Conservation (phyloP, 1,284 basidiomycete genomes). For the Cryptococcus sp. region DNA sequence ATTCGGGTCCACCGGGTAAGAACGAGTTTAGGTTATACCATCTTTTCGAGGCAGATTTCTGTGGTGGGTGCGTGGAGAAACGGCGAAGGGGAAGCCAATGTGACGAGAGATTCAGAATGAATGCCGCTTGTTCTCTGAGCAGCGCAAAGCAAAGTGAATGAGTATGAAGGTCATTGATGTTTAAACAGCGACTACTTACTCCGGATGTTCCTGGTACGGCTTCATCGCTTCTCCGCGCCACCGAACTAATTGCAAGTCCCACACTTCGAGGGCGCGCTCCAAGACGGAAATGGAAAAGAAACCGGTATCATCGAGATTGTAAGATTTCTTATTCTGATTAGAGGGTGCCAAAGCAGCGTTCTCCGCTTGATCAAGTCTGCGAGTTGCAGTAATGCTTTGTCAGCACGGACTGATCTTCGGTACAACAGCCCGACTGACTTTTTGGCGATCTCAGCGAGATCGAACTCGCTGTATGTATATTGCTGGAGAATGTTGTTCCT, state of each 20-base stretch:
- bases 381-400: constrained; percentile 9
- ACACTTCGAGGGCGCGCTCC: constrained; percentile 69
- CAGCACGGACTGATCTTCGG: constrained; percentile 7
- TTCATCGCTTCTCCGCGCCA: constrained; percentile 85
- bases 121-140: constrained; percentile 74
- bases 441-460: constrained; percentile 76
- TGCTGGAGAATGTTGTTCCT: constrained; percentile 57
- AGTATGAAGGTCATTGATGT: no score
- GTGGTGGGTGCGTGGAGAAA: constrained; percentile 56
- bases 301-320: constrained; percentile 90
- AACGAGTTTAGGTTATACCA: constrained; percentile 94
- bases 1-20: constrained; percentile 65
- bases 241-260: constrained; percentile 74
- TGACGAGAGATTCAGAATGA: constrained; percentile 80
- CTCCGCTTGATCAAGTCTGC: constrained; percentile 56
- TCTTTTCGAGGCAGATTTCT: constrained; percentile 53
- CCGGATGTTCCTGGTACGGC: constrained; percentile 70
- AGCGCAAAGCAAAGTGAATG: not conserved
- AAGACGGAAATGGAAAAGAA: constrained; percentile 68
- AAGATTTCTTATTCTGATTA: constrained; percentile 57
- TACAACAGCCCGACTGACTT: constrained; percentile 48
- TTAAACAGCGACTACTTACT: constrained; percentile 62
- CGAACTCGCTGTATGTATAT: constrained; percentile 69
- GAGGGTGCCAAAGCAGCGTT: constrained; percentile 43
- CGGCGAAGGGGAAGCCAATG: constrained; percentile 89